A percentile compares a stretch with the other conserved stretches of the same genome.
phyloP scores from a whole-genome alignment of 2,329 filamentous ascomycete species.

The Pseudogymnoascus verrucosus region DNA sequence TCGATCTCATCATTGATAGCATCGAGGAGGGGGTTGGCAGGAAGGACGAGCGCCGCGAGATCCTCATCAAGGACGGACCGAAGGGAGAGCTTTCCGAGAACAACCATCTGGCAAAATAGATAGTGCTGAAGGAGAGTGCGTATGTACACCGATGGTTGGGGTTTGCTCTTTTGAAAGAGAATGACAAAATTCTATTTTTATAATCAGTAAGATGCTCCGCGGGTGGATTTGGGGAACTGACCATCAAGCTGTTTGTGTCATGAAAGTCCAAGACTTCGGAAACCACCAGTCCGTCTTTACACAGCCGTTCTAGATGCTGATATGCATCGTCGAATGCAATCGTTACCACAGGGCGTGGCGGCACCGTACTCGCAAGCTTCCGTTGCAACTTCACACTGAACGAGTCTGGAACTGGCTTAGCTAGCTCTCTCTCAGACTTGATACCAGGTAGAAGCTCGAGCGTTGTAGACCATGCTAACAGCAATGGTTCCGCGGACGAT shows the following conservation, averaged over 20 bases:
- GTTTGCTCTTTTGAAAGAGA: constrained; percentile 68
- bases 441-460: constrained; percentile 44
- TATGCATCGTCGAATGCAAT: constrained; percentile 66
- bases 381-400: constrained; percentile 89
- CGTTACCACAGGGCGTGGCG: constrained; percentile 80
- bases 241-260: constrained; percentile 62
- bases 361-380: constrained; percentile 87
- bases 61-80: constrained; percentile 74
- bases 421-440: constrained; percentile 52
- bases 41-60: constrained; percentile 67
- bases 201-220: constrained; percentile 9
- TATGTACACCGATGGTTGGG: constrained; percentile 76
- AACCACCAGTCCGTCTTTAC: constrained; percentile 62
- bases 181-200: constrained; percentile 59
- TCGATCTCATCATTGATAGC: constrained; percentile 70
- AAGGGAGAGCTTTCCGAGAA: constrained; percentile 60
- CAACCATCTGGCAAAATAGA: constrained; percentile 63
- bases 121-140: constrained; percentile 71
- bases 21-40: constrained; percentile 62
- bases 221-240: constrained; percentile 31
- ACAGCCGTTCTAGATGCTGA: constrained; percentile 60
- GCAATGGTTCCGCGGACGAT: constrained; percentile 28
- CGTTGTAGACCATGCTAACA: constrained; percentile 35
- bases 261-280: constrained; percentile 59
- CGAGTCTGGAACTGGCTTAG: constrained; percentile 60